These are phyloP conservation scores for Paraconiothyrium sp. DNA, from an alignment of 2,329 filamentous ascomycete species.

Conservation along the genomic window DNA sequence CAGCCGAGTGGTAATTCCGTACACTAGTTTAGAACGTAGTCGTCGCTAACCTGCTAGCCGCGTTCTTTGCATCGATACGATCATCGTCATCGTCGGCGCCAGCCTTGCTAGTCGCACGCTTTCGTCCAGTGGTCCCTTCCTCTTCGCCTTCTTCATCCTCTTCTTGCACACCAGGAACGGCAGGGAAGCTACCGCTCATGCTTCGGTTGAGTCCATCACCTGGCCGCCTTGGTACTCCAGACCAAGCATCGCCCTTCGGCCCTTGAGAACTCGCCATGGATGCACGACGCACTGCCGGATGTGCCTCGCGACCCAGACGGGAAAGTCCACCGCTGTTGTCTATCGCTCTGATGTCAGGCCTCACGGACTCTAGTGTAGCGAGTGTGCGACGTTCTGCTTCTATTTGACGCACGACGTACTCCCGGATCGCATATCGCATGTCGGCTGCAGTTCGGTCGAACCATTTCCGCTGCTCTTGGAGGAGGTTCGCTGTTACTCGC, in stretches of 20 bases:
- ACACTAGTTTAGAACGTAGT: slow-evolving; percentile 79
- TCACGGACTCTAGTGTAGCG: slow-evolving; percentile 90
- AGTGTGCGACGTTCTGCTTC: slow-evolving; percentile 93
- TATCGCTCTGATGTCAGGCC: slow-evolving; percentile 91
- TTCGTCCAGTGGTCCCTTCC: slow-evolving; percentile 57
- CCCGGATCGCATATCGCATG: slow-evolving; percentile 81
- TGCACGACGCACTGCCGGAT: slow-evolving; percentile 76
- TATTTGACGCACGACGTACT: slow-evolving; percentile 94
- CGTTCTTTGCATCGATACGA: slow-evolving; percentile 92
- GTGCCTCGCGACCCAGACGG: slow-evolving; percentile 85
- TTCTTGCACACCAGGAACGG: slow-evolving; percentile 65
- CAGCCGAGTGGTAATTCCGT: neutral
- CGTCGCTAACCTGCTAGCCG: slow-evolving; percentile 89
- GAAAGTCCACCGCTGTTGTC: slow-evolving; percentile 90
- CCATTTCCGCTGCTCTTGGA: slow-evolving; percentile 90
- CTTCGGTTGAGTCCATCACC: slow-evolving; percentile 78
- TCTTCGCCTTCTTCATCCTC: slow-evolving; percentile 64
- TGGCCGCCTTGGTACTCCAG: slow-evolving; percentile 84
- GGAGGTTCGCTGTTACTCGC: slow-evolving; percentile 86
- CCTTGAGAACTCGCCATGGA: slow-evolving; percentile 89
- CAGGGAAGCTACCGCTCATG: slow-evolving; percentile 76
- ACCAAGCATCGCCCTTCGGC: slow-evolving; percentile 98
- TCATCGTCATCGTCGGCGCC: slow-evolving; percentile 88
- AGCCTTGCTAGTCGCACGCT: slow-evolving; percentile 58
- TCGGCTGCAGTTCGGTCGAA: slow-evolving; percentile 87